These are phyloP conservation scores for Cladosporium sp. DNA, from an alignment of 2,329 filamentous ascomycete genomes.

Conservation along the genomic window DNA sequence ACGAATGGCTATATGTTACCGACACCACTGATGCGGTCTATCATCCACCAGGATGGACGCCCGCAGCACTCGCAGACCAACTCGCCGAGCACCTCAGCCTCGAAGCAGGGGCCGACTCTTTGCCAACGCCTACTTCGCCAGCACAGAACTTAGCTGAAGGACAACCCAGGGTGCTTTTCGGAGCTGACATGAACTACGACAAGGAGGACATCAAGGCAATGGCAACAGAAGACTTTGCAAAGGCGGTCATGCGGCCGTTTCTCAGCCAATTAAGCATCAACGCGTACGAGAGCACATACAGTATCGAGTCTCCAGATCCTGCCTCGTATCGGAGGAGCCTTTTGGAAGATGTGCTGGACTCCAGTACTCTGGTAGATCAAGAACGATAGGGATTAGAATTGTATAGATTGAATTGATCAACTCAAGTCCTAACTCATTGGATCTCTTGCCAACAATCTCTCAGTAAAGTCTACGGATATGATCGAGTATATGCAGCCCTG, in stretches of 20 bases:
- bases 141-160: not conserved
- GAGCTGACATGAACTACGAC: conserved; percentile 36
- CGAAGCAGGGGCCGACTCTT: not conserved
- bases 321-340: conserved; percentile 50
- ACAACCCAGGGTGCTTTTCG: not conserved
- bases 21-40: conserved; percentile 97
- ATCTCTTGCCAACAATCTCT: too few relatives aligned
- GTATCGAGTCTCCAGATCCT: conserved; percentile 67
- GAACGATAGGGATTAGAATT: not conserved
- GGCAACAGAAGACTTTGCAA: conserved; percentile 60
- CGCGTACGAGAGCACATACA: conserved; percentile 89
- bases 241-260: conserved; percentile 78
- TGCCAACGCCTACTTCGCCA: not conserved
- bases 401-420: not conserved
- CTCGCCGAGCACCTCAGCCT: conserved; percentile 58
- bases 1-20: conserved; percentile 96
- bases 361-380: conserved; percentile 47
- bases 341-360: conserved; percentile 30
- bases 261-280: conserved; percentile 89
- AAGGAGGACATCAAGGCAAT: conserved; percentile 51
- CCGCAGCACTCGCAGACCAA: conserved; percentile 77
- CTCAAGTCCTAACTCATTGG: too few relatives aligned
- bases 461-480: too few relatives aligned
- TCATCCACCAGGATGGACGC: conserved; percentile 63
- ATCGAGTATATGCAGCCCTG: too few relatives aligned